These are phyloP conservation scores for Colletotrichum tofieldiae DNA, from an alignment of 2,329 filamentous ascomycete species.

Conservation along the genomic window DNA sequence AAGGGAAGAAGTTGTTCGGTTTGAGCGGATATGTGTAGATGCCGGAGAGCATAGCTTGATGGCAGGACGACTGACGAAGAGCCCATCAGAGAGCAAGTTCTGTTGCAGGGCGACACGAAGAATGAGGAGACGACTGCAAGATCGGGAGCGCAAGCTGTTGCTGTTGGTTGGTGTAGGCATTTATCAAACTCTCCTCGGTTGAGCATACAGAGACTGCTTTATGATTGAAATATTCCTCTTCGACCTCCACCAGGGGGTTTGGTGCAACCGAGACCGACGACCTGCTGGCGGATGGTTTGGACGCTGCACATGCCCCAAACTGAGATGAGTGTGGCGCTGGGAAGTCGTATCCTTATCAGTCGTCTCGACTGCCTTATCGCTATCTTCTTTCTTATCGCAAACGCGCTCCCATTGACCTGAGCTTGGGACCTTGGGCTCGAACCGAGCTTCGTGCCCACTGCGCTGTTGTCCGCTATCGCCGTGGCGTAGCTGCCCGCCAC, in stretches of 20 bases:
- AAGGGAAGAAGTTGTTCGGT: neutral
- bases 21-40: neutral
- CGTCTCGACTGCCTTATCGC: neutral
- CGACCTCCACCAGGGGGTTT: neutral
- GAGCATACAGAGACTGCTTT: no score
- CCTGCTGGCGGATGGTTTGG: neutral
- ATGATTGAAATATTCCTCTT: neutral
- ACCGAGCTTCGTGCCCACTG: constrained; percentile 13
- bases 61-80: neutral
- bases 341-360: neutral
- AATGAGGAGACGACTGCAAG: neutral
- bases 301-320: neutral
- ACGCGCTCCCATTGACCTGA: constrained; percentile 4
- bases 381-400: neutral
- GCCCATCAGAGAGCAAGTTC: neutral
- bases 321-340: neutral
- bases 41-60: neutral
- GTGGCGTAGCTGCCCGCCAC: neutral
- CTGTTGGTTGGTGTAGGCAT: neutral
- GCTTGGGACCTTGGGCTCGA: neutral
- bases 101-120: neutral
- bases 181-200: neutral
- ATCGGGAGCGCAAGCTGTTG: no score
- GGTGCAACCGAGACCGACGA: neutral
- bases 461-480: neutral